Evolutionary conservation across 2,329 filamentous ascomycete genomes (phyloP).

Genomic region (Chaetomiaceae sp.): DNA sequence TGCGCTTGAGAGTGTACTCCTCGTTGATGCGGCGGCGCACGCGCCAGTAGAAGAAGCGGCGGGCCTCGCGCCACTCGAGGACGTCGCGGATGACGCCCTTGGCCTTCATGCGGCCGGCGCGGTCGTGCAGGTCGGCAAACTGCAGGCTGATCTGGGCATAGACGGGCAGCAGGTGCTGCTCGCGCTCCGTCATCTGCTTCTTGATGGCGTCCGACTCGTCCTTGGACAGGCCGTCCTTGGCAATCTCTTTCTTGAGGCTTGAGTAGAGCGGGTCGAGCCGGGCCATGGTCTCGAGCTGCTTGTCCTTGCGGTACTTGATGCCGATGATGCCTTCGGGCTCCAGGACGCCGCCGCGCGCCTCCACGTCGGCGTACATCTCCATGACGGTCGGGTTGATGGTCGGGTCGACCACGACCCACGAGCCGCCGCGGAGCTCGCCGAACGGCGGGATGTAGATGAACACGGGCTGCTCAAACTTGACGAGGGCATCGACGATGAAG

Average conservation of each 20-base stretch:
- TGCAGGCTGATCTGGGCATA: conserved; percentile 95
- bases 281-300: conserved; percentile 95
- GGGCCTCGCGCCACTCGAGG: conserved; percentile 79
- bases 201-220: conserved; percentile 76
- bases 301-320: conserved; percentile 97
- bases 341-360: conserved; percentile 91
- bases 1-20: conserved; percentile 92
- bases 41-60: conserved; percentile 99
- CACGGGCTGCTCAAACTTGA: conserved; percentile 97
- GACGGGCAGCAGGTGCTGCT: conserved; percentile 83
- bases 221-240: conserved; percentile 55
- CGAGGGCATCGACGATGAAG: conserved; percentile 95
- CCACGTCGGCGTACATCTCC: conserved; percentile 99
- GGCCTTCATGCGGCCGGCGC: conserved; percentile 94
- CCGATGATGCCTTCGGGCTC: conserved; percentile 97
- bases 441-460: conserved; percentile 98
- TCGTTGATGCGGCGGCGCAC: conserved; percentile 93
- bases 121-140: conserved; percentile 95
- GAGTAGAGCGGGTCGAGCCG: conserved; percentile 82
- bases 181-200: conserved; percentile 74
- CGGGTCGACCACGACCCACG: conserved; percentile 97
- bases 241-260: conserved; percentile 72
- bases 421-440: conserved; percentile 95
- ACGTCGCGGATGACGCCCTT: conserved; percentile 86
- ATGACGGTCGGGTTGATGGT: conserved; percentile 95